phyloP scores from a whole-genome alignment of 768 basidiomycete species.

The Chalciporus piperatus region DNA sequence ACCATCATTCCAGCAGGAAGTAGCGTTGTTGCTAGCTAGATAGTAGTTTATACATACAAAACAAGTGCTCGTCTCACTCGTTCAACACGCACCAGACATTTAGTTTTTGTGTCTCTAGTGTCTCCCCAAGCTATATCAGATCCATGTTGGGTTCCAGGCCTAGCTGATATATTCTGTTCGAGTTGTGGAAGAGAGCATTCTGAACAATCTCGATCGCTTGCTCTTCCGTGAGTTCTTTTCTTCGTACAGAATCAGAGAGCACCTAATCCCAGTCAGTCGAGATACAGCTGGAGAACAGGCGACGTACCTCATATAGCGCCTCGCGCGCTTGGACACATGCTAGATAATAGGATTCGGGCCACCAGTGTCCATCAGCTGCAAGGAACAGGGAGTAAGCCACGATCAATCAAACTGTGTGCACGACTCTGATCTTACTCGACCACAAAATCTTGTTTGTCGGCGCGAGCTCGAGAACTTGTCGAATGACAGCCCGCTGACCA shows the following conservation, averaged over 20 bases:
- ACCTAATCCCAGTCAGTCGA: slow-evolving; percentile 70
- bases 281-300: not conserved
- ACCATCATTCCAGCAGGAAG: too few relatives aligned
- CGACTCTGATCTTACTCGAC: slow-evolving; percentile 53
- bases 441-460: slow-evolving; percentile 81
- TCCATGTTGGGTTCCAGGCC: slow-evolving; percentile 37
- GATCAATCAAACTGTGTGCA: not conserved
- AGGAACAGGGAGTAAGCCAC: not conserved
- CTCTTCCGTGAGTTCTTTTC: slow-evolving; percentile 49
- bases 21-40: too few relatives aligned
- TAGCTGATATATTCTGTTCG: slow-evolving; percentile 62
- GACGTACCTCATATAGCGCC: slow-evolving; percentile 54
- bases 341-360: slow-evolving; percentile 76
- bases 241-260: slow-evolving; percentile 46
- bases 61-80: too few relatives aligned
- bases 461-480: slow-evolving; percentile 64
- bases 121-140: slow-evolving; percentile 1
- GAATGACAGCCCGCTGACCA: slow-evolving; percentile 59
- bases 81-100: too few relatives aligned
- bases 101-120: too few relatives aligned
- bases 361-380: slow-evolving; percentile 39
- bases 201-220: slow-evolving; percentile 55
- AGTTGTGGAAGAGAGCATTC: slow-evolving; percentile 62
- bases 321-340: slow-evolving; percentile 62
- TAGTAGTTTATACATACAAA: too few relatives aligned